Conservation (phyloP, 2,329 filamentous ascomycete genomes). For the Xylaria sp. region DNA sequence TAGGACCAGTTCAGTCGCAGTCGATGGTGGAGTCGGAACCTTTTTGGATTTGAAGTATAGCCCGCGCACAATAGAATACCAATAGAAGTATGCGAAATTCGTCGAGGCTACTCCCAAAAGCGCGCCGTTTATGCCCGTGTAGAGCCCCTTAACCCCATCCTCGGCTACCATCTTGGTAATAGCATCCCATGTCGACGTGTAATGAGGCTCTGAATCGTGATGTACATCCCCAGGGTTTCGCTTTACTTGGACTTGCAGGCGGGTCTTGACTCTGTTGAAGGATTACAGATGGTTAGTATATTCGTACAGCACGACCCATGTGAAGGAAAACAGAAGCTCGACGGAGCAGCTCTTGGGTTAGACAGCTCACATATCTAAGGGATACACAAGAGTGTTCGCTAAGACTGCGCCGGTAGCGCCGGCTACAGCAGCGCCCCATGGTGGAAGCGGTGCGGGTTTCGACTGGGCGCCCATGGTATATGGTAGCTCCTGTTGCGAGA, state of each 20-base stretch:
- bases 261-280: constrained; percentile 81
- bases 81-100: constrained; percentile 99
- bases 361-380: constrained; percentile 83
- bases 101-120: constrained; percentile 93
- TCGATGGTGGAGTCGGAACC: constrained; percentile 66
- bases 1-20: constrained; percentile 79
- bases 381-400: constrained; percentile 94
- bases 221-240: constrained; percentile 54
- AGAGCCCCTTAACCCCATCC: constrained; percentile 83
- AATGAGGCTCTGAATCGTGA: constrained; percentile 68
- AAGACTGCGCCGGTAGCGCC: constrained; percentile 92
- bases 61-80: constrained; percentile 88
- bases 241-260: constrained; percentile 93
- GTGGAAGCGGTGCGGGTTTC: constrained; percentile 75
- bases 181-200: constrained; percentile 86
- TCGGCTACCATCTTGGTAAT: constrained; percentile 80
- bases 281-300: constrained; percentile 22
- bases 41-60: constrained; percentile 73
- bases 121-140: constrained; percentile 85
- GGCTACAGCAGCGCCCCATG: constrained; percentile 92
- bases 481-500: constrained; percentile 2
- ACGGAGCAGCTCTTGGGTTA: neutral
- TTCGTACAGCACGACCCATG: neutral
- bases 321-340: constrained; percentile 28
- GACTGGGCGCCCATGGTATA: constrained; percentile 59